phyloP scores from a whole-genome alignment of 768 basidiomycete species.

The Suillus lakei region DNA sequence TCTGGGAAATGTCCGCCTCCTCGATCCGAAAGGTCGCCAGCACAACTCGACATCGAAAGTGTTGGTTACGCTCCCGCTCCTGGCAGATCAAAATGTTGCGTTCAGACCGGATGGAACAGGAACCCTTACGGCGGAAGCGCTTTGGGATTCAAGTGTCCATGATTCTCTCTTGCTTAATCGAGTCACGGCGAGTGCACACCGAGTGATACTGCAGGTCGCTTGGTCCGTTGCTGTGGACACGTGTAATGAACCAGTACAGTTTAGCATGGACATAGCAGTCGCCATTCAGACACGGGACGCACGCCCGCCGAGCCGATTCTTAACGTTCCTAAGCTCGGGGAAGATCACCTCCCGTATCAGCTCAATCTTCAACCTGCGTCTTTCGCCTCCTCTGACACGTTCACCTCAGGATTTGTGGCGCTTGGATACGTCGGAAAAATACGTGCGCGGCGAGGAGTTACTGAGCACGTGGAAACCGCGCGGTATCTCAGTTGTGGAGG shows the following conservation, averaged over 20 bases:
- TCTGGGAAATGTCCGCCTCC: constrained; percentile 81
- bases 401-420: constrained; percentile 93
- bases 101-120: constrained; percentile 89
- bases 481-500: constrained; percentile 87
- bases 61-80: constrained; percentile 72
- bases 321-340: constrained; percentile 76
- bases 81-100: constrained; percentile 72
- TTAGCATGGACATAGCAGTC: constrained; percentile 86
- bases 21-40: constrained; percentile 82
- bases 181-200: constrained; percentile 77
- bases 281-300: constrained; percentile 86
- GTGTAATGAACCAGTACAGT: constrained; percentile 85
- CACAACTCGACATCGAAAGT: constrained; percentile 79
- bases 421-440: constrained; percentile 92
- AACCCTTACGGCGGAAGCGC: constrained; percentile 63
- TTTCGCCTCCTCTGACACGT: constrained; percentile 84
- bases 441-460: constrained; percentile 90
- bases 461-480: constrained; percentile 86
- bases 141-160: constrained; percentile 96
- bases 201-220: constrained; percentile 76
- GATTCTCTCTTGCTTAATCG: constrained; percentile 85
- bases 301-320: constrained; percentile 76
- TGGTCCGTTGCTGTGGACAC: constrained; percentile 85
- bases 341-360: constrained; percentile 81
- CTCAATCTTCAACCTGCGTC: constrained; percentile 80